These are phyloP conservation scores for Vitis vinifera DNA, from an alignment of 164 flowering plant genomes.

Conservation along the genomic window DNA sequence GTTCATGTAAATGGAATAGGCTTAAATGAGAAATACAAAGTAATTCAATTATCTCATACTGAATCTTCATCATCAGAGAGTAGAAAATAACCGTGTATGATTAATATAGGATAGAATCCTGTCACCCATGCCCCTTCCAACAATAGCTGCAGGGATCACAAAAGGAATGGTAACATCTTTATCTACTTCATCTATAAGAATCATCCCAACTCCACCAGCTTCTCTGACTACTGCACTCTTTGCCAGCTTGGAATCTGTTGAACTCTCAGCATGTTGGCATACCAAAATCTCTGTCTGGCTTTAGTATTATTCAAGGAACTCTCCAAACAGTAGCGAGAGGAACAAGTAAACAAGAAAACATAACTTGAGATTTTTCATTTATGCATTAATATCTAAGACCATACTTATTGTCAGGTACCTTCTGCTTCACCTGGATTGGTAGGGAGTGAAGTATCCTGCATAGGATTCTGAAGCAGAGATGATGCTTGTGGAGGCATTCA, in stretches of 20 bases:
- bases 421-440: slow-evolving; percentile 78
- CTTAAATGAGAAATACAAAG: slow-evolving; percentile 6
- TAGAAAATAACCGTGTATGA: slow-evolving; percentile 44
- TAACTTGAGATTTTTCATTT: slow-evolving; percentile 5
- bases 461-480: slow-evolving; percentile 63
- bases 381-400: neutral
- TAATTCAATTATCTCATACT: neutral
- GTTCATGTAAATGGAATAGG: slow-evolving; percentile 9
- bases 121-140: slow-evolving; percentile 45
- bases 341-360: slow-evolving; percentile 16
- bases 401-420: slow-evolving; percentile 28
- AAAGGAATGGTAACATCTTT: slow-evolving; percentile 74
- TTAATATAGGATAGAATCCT: slow-evolving; percentile 59
- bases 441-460: slow-evolving; percentile 77
- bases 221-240: slow-evolving; percentile 66
- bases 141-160: slow-evolving; percentile 63
- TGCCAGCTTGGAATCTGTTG: slow-evolving; percentile 57
- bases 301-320: slow-evolving; percentile 66
- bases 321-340: slow-evolving; percentile 65
- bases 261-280: slow-evolving; percentile 67
- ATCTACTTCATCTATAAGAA: slow-evolving; percentile 67
- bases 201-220: slow-evolving; percentile 87
- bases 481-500: slow-evolving; percentile 48
- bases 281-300: slow-evolving; percentile 62
- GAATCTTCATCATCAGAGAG: neutral